Base-by-base conservation (phyloP, 495 filamentous ascomycete genomes). In the Annulohypoxylon nitens region DNA sequence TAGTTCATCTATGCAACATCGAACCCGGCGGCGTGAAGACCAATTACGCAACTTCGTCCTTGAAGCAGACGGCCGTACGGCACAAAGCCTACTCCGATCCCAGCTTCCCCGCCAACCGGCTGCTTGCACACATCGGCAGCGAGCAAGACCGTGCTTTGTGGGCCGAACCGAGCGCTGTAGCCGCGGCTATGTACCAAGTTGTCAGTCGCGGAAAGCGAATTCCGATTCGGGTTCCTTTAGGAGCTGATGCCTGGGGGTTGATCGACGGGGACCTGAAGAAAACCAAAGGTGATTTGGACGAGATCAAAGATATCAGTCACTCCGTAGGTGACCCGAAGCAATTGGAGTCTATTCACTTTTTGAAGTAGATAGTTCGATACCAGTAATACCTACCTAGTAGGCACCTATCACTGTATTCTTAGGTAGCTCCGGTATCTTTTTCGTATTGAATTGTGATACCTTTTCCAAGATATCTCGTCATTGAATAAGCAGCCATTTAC, bases 21-120 rank as follows among this genome's bases (percentile, higher is more conserved):
- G 85, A 88, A 78, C 87, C 86, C 0, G 83, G 84, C 51, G 86
- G 81, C 14, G 82, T 86, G 30, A 83, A 84, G 61, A 88, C 86
- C 9, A 80, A 81, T 18, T 88, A 78, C 63, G 78, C 78, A 18
- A 73, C 66, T 1, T 70, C 75, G 8, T 74, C 72, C 12, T 53
- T 74, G 47, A 70, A 75, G 37, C 20, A 23, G 7, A 76, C 76
- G 39, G 64, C 55, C 11, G 69, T 71, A 18, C 69, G 47, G 8
- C 79, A 83, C 62, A 76, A 78, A 8, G 84, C 83, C 7, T 86
- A 88, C 50, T 64, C 61, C 1, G 80, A 73, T 16, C 71, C 75
- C 0, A 76, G 74, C 43, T 76, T 80, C 71, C 81, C 82, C 4
- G 70, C 81, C 16, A 78, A 83, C 18, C 39, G 77, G 37, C 41